Evolutionary conservation across 2,329 filamentous ascomycete genomes (phyloP).

Genomic region (Lecanicillium sp.): DNA sequence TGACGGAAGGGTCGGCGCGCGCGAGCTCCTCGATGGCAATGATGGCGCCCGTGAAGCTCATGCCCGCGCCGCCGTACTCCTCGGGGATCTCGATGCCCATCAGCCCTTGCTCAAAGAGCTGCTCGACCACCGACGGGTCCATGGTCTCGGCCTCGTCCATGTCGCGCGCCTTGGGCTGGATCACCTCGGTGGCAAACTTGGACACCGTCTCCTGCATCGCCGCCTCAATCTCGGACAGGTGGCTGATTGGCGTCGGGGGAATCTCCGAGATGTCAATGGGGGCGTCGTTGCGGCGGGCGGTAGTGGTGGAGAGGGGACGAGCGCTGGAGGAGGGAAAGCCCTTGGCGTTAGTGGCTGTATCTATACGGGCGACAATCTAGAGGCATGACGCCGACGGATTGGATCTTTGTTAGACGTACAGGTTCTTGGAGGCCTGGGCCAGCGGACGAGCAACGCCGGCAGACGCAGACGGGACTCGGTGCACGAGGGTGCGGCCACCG

Average conservation of each 20-base stretch:
- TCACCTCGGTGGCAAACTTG: conserved; percentile 83
- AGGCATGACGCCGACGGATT: no score
- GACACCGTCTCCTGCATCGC: conserved; percentile 85
- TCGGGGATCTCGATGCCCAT: conserved; percentile 98
- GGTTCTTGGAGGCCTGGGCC: conserved; percentile 13
- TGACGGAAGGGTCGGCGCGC: conserved; percentile 87
- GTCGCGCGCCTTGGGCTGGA: conserved; percentile 84
- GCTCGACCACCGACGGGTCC: conserved; percentile 81
- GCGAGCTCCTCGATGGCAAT: conserved; percentile 96
- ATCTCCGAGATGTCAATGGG: conserved; percentile 62
- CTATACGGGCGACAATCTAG: no score
- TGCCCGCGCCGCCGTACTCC: conserved; percentile 90
- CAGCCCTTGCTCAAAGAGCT: conserved; percentile 92
- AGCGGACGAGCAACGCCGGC: conserved; percentile 14
- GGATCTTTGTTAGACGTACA: no score
- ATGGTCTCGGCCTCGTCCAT: conserved; percentile 97
- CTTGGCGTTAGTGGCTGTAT: no score
- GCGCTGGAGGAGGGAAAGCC: conserved; percentile 17
- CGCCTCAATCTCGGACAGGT: conserved; percentile 81
- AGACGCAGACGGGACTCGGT: conserved; percentile 10
- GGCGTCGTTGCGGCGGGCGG: conserved; percentile 37
- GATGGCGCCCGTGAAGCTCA: conserved; percentile 98
- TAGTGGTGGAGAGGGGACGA: conserved; percentile 54
- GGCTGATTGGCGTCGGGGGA: conserved; percentile 84
- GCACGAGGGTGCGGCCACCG: conserved; percentile 30